phyloP scores from a whole-genome alignment of 495 filamentous ascomycete genomes.

The Talaromyces proteolyticus region DNA sequence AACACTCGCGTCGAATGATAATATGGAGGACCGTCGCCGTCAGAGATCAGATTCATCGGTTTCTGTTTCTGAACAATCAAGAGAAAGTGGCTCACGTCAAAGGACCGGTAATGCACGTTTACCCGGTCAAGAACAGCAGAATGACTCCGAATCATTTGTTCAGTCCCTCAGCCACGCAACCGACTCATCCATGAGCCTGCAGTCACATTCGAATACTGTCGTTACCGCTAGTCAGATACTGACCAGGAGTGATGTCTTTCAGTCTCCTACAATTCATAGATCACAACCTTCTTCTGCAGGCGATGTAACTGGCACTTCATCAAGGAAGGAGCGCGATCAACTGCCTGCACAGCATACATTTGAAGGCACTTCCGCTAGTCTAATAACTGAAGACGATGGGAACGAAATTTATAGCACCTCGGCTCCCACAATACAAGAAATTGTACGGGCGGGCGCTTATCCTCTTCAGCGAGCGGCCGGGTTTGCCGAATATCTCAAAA shows the following conservation, averaged over 20 bases:
- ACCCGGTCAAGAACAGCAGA: constrained; percentile 40
- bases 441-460: constrained; percentile 69
- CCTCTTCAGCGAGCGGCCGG: constrained; percentile 82
- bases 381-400: constrained; percentile 14
- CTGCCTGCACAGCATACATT: background rate
- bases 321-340: constrained; percentile 11
- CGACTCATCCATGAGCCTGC: constrained; percentile 59
- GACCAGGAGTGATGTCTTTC: constrained; percentile 79
- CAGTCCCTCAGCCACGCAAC: constrained; percentile 66
- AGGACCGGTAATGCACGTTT: constrained; percentile 55
- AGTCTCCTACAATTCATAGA: constrained; percentile 66
- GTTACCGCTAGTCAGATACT: constrained; percentile 89
- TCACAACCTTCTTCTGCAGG: constrained; percentile 8
- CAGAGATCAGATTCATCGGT: constrained; percentile 9
- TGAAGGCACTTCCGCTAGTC: background rate
- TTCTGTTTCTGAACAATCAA: constrained; percentile 27
- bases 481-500: constrained; percentile 77
- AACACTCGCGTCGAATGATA: constrained; percentile 13
- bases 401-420: constrained; percentile 24
- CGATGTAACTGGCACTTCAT: constrained; percentile 8
- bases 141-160: constrained; percentile 69
- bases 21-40: constrained; percentile 24
- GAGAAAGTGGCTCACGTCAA: constrained; percentile 34
- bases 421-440: constrained; percentile 59
- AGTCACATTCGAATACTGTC: constrained; percentile 68